Base-by-base conservation (phyloP, 1,139 yeast species). In the Nakaseomyces glabratus region DNA sequence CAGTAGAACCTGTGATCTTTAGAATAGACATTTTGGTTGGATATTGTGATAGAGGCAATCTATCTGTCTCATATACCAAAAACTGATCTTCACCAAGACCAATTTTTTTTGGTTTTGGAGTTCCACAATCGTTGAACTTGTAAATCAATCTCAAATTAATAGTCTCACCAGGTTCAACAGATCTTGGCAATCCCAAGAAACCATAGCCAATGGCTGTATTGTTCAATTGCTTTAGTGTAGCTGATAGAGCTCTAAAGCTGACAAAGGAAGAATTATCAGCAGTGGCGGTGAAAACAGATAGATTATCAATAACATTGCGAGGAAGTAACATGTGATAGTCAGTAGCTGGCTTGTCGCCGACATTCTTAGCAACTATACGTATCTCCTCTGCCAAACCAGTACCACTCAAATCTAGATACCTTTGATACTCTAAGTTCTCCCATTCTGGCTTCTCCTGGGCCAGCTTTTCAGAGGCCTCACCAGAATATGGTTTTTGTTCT, bases 341-440 rank as follows among this genome's bases (percentile, higher is more conserved):
- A 24, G 58, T 51, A 41, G 65, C 66, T 4, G 93, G 80, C 34
- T 61, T 59, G 5, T 59, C 41, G 25, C 70, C 85, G 28, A 68
- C 60, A 61, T 88, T 90, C 48, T 63, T 71, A 36, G 76, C 66
- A 34, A 65, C 69, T 35, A 86, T 51, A 22, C 69, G 58, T 36
- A 70, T 62, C 10, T 73, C 63, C 54, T 82, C 94, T 46, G 73
- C 74, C 36, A 76, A 68, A 53, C 79, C 88, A 5, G 88, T 63
- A 46, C 73, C 73, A 21, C 72, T 55, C 37, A 86, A 66, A 51
- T 86, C 95, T 28, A 85, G 51, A 8, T 66, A 51, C 46, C 81
- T 55, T 4, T 40, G 41, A 21, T 47, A 46, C 14, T 49, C 48
- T n/a, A 49, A 42, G 40, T 63, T 63, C 34, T 47, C 54, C 68